Percentiles rank a stretch among this genome's conserved stretches.
Conservation (phyloP, 805 yeast species). For the Metschnikowia noctiluminum region DNA sequence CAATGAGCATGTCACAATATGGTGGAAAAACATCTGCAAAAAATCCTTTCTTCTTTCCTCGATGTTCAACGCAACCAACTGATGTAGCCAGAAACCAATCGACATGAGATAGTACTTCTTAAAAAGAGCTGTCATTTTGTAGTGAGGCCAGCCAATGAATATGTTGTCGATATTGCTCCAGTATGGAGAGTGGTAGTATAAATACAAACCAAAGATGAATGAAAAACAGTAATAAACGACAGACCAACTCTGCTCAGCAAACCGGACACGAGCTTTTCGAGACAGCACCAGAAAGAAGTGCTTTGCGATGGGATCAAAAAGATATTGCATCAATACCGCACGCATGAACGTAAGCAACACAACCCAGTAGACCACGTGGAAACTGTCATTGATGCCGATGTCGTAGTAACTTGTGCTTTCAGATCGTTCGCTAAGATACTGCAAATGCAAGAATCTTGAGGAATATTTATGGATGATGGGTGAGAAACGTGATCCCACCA, state of each 20-base stretch:
- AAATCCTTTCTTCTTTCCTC: slow-evolving; percentile 83
- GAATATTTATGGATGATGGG: slow-evolving; percentile 24
- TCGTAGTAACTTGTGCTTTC: slow-evolving; percentile 38
- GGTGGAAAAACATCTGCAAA: slow-evolving; percentile 84
- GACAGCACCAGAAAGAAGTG: slow-evolving; percentile 40
- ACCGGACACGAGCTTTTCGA: slow-evolving; percentile 57
- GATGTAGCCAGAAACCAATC: slow-evolving; percentile 79
- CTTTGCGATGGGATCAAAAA: slow-evolving; percentile 56
- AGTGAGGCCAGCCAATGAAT: slow-evolving; percentile 74
- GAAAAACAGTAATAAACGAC: slow-evolving; percentile 55
- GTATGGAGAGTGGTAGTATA: slow-evolving; percentile 59
- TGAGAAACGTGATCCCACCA: slow-evolving; percentile 13
- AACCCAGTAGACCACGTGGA: slow-evolving; percentile 52
- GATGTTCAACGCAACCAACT: slow-evolving; percentile 68
- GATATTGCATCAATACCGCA: slow-evolving; percentile 54
- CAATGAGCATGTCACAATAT: slow-evolving; percentile 70
- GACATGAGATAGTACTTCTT: slow-evolving; percentile 72
- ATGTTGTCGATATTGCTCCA: slow-evolving; percentile 54
- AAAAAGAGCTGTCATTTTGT: slow-evolving; percentile 46
- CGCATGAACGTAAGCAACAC: slow-evolving; percentile 57
- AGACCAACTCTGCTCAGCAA: slow-evolving; percentile 87
- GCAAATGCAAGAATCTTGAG: slow-evolving; percentile 36
- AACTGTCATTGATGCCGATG: slow-evolving; percentile 54
- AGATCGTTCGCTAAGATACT: slow-evolving; percentile 19
- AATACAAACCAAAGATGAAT: slow-evolving; percentile 52